These are phyloP conservation scores for Thozetella sp. DNA, from an alignment of 495 filamentous ascomycete genomes.

Conservation along the genomic window DNA sequence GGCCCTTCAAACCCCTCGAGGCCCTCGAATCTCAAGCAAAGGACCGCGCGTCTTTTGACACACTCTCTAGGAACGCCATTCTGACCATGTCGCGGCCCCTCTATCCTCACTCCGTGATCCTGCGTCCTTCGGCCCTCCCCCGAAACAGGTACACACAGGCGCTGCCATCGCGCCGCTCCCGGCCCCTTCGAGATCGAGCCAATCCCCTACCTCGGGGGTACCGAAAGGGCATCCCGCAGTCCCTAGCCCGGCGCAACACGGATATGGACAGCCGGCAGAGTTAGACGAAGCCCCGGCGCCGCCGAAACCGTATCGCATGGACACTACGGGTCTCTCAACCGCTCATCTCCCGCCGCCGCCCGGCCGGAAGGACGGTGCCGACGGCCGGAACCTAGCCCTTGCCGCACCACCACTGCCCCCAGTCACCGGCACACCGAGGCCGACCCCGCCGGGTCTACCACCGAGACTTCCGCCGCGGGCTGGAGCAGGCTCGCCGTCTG, in stretches of 20 bases:
- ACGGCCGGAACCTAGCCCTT: conserved; percentile 25
- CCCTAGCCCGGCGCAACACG: conserved; percentile 25
- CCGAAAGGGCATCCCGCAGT: conserved; percentile 25
- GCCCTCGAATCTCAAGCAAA: too few relatives aligned
- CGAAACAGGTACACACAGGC: conserved; percentile 50
- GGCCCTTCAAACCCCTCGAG: neutral
- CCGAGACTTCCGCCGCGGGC: conserved; percentile 56
- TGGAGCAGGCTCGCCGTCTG: conserved; percentile 51
- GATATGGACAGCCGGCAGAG: conserved; percentile 33
- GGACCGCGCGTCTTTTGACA: neutral
- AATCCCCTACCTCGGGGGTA: conserved; percentile 25
- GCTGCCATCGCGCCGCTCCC: conserved; percentile 5
- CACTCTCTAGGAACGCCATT: conserved; percentile 25
- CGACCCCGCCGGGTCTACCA: conserved; percentile 67
- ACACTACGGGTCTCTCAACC: conserved; percentile 74
- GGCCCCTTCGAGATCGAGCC: conserved; percentile 9
- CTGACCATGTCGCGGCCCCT: conserved; percentile 60
- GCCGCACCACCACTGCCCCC: conserved; percentile 20
- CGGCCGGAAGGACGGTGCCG: conserved; percentile 50
- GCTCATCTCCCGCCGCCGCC: conserved; percentile 74
- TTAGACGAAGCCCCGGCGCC: conserved; percentile 48
- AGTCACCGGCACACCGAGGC: neutral
- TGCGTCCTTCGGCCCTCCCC: conserved; percentile 80
- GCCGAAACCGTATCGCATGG: conserved; percentile 66
- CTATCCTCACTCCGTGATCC: conserved; percentile 83